Conservation (phyloP, 2,329 filamentous ascomycete genomes). For the Pezicula neosporulosa region DNA sequence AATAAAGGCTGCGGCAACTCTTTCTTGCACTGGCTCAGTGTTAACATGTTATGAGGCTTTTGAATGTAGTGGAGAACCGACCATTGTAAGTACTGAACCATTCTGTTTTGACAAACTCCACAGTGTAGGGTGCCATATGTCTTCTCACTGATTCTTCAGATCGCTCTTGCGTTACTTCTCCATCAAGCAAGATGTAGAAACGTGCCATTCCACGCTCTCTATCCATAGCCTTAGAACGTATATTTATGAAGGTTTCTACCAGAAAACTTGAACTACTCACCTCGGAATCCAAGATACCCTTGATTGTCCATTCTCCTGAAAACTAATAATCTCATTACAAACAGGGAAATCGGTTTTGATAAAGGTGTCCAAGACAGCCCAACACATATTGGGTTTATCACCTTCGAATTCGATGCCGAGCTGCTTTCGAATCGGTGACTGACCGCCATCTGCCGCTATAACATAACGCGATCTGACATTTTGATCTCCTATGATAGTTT, state of each 20-base stretch:
- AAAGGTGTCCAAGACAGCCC: slow-evolving; percentile 45
- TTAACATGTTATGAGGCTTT: neutral
- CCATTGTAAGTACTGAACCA: slow-evolving; percentile 49
- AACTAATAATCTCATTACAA: slow-evolving; percentile 44
- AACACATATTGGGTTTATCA: slow-evolving; percentile 46
- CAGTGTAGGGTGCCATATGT: slow-evolving; percentile 39
- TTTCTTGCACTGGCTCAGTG: slow-evolving; percentile 4
- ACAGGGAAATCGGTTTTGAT: slow-evolving; percentile 45
- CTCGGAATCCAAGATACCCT: slow-evolving; percentile 46
- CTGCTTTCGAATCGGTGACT: slow-evolving; percentile 3
- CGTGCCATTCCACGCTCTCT: slow-evolving; percentile 41
- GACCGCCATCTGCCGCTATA: slow-evolving; percentile 7
- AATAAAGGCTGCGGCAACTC: slow-evolving; percentile 5
- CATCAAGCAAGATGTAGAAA: slow-evolving; percentile 44
- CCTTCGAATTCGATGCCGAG: slow-evolving; percentile 39
- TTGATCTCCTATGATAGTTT: neutral
- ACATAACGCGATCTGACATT: slow-evolving; percentile 4
- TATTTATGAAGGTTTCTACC: too few species aligned
- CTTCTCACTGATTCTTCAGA: slow-evolving; percentile 39
- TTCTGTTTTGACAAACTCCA: slow-evolving; percentile 41
- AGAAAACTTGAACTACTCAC: neutral
- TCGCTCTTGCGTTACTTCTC: slow-evolving; percentile 36
- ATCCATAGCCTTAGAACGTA: neutral
- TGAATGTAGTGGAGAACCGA: slow-evolving; percentile 18
- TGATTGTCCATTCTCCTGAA: slow-evolving; percentile 41